Evolutionary conservation across 1,284 basidiomycete species (phyloP).

Genomic region (Irpex sp.): DNA sequence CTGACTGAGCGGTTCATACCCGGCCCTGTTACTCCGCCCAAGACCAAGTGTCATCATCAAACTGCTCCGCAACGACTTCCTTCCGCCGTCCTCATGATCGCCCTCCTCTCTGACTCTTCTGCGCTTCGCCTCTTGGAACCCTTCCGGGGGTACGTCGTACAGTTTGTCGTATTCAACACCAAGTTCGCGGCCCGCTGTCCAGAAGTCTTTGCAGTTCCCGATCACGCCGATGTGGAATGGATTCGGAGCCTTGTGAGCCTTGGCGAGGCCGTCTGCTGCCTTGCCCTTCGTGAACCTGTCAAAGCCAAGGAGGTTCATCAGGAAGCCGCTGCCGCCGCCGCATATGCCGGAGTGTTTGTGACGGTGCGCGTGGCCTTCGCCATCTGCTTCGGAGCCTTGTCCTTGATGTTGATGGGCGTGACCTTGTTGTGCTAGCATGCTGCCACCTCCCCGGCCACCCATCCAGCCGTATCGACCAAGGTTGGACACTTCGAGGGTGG

Average conservation of each 20-base stretch:
- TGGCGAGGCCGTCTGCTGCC: conserved; percentile 78
- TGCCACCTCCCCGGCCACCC: conserved; percentile 86
- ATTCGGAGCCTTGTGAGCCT: conserved; percentile 70
- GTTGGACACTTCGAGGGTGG: conserved; percentile 94
- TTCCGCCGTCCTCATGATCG: conserved; percentile 36
- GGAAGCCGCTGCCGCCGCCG: conserved; percentile 52
- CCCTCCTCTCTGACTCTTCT: conserved; percentile 55
- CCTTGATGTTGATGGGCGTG: conserved; percentile 41
- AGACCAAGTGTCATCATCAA: conserved; percentile 50
- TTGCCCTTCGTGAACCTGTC: conserved; percentile 92
- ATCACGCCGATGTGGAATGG: conserved; percentile 89
- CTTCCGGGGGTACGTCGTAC: conserved; percentile 87
- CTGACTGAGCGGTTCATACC: conserved; percentile 64
- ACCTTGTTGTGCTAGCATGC: conserved; percentile 66
- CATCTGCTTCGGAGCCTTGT: conserved; percentile 17
- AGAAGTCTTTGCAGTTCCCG: conserved; percentile 94
- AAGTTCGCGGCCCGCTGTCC: conserved; percentile 81
- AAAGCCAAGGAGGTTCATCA: conserved; percentile 87
- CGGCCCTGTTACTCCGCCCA: conserved; percentile 43
- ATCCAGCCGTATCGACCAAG: conserved; percentile 95
- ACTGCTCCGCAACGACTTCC: conserved; percentile 40
- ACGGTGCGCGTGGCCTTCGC: conserved; percentile 18
- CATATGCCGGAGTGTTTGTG: conserved; percentile 34
- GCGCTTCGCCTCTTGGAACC: conserved; percentile 69
- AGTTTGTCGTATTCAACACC: conserved; percentile 88